Evolutionary conservation across 495 filamentous ascomycete genomes (phyloP), one percentile per base, ranked within the genome.

Genomic region (Penicillium antarcticum): DNA sequence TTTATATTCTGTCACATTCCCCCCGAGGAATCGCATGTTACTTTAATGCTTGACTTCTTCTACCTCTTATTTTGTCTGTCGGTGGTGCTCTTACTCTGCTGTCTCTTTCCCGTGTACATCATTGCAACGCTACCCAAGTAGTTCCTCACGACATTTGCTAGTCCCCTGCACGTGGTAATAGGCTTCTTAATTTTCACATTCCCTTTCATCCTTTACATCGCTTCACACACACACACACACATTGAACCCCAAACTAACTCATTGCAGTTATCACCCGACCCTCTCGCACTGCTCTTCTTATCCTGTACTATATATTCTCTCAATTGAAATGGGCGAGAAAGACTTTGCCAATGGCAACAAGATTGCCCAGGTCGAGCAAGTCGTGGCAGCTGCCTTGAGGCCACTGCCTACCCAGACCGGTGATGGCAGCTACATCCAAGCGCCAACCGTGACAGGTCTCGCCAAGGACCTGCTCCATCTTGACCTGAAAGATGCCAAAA

Each of bases 381-480:
- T 86, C 19, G 67, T 88, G 37, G 67, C 76, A 7, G 78, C 85
- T 26, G 77, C 80, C 11, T 66, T 79, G 35, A 73, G 80, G 26
- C 85, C 87, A 2, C 62, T 87, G 52, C 85, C 88, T 0, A 81
- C 74, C 24, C 74, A 85, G 42, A 83, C 74, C 32, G 85, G 86
- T 9, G 76, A 84, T 64, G 86, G 86, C 9, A 79, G 80, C 11
- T 75, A 78, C 39, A 41, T 75, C 33, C 53, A 63, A 29, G 53
- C 59, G 10, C 50, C 71, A 21, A 66, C 47, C 11, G 43, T 59
- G 19, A 69, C 68, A 6, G 72, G 71, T 2, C 36, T 73, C 21
- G 60, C 64, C 39, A 58, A 67, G 23, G 74, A 79, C 39, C 34
- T 81, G 14, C 48, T 45, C 18, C 66, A 73, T 57, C 45, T 80